Evolutionary conservation across 306 rosid species (phyloP).

Genomic region (Casuarina equisetifolia): DNA sequence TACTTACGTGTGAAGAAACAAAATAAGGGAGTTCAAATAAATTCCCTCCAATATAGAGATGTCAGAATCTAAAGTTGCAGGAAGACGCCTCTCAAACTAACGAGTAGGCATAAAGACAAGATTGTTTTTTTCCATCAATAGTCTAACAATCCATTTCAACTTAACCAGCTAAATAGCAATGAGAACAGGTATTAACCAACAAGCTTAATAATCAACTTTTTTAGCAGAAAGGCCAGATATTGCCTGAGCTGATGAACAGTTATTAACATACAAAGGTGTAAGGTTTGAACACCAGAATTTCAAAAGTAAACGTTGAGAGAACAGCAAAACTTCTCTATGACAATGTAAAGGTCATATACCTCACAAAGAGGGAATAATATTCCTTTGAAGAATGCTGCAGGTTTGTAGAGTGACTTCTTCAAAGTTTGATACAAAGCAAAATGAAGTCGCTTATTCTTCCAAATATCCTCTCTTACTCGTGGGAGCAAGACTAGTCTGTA

Average conservation of each 20-base stretch:
- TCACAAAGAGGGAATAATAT: constrained; percentile 82
- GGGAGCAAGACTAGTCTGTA: constrained; percentile 90
- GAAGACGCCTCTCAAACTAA: too few relatives aligned
- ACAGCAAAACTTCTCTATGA: constrained; percentile 11
- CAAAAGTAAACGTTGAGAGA: not conserved
- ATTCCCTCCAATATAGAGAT: too few relatives aligned
- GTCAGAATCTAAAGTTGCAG: too few relatives aligned
- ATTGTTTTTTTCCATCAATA: too few relatives aligned
- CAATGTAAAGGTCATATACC: constrained; percentile 44
- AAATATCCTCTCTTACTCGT: constrained; percentile 75
- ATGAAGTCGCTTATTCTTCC: constrained; percentile 76
- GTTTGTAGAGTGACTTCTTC: constrained; percentile 86
- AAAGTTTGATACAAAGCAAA: constrained; percentile 80
- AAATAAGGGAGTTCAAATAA: too few relatives aligned
- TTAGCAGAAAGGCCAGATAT: too few relatives aligned
- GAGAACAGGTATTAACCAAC: not conserved
- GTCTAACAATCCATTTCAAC: too few relatives aligned
- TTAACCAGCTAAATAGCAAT: not conserved
- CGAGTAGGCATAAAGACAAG: too few relatives aligned
- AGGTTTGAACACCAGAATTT: not conserved
- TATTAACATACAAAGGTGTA: not conserved
- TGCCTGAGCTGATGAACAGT: too few relatives aligned
- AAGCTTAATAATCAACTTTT: not conserved
- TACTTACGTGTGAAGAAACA: too few relatives aligned
- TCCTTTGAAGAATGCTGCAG: constrained; percentile 89